Base-by-base conservation (phyloP, 2,329 filamentous ascomycete genomes). In the Sarocladium strictum region DNA sequence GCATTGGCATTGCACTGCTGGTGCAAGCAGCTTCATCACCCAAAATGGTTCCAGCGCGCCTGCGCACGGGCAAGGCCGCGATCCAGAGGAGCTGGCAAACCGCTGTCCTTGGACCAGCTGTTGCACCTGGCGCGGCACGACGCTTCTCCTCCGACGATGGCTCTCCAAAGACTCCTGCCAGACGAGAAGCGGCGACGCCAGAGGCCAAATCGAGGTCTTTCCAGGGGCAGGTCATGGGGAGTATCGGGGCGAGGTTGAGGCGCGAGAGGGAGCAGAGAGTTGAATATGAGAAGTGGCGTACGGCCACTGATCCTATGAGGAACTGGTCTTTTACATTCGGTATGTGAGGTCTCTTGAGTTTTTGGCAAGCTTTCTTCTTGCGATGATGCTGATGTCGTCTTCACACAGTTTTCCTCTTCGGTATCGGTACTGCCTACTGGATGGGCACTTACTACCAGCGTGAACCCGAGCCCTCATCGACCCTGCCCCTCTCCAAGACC, bases 191-290 rank as follows among this genome's bases (percentile, higher is more conserved):
- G 60, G 64, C 17, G 62, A 66, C 57, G 9, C 26, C 38, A 37
- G 52, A 53, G 62, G 66, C 53, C 72, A 72, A 64, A 62, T 62
- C 66, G 24, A 60, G 73, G 47, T 68, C 72, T 3, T 85, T 84
- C 63, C 76, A 79, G 61, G 80, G 80, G 19, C 81, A 84, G 68
- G 74, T 85, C 61, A 79, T 81, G 62, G 77, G 81, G 59, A 83
- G 79, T 58, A 80, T 83, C 51, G 74, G 73, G 52, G 72, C 76
- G 54, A 76, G 81, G 56, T 70, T 84, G 58, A 71, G 74, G 59
- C 69, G 76, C n/a, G 81, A 85, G 65, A 71, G 72, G 51, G 73
- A 74, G 56, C 78, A 83, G 65, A 71, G 77, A 23, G 76, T 75
- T 61, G 73, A 76, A 58, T 80, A 78, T 32, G 70, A 72, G 62